Conservation (phyloP, 352 stramenopile genomes). For the Thalassiosira exigua region DNA sequence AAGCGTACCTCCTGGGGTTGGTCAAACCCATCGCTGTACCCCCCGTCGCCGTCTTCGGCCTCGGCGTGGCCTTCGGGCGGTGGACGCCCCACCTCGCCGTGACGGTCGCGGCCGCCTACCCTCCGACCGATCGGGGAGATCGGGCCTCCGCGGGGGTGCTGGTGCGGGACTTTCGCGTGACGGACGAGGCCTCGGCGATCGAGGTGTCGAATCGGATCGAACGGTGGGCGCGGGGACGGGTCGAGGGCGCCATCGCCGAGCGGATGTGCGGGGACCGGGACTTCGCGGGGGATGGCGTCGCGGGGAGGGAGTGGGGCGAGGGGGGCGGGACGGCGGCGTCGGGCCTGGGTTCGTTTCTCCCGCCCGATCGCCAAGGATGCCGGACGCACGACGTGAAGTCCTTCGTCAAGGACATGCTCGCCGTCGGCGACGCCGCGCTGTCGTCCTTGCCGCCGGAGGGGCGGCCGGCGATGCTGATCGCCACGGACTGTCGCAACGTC, state of each 20-base stretch:
- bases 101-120: conserved; percentile 80
- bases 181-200: conserved; percentile 63
- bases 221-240: conserved; percentile 70
- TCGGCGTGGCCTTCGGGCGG: conserved; percentile 44
- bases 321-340: conserved; percentile 7
- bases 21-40: conserved; percentile 71
- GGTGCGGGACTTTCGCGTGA: conserved; percentile 76
- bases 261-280: conserved; percentile 55
- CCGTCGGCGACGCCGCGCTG: conserved; percentile 74
- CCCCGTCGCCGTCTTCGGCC: conserved; percentile 58
- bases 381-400: conserved; percentile 44
- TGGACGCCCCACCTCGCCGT: conserved; percentile 78
- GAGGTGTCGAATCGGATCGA: conserved; percentile 66
- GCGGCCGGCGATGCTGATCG: conserved; percentile 71
- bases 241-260: conserved; percentile 75
- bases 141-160: conserved; percentile 61
- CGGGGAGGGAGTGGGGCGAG: conserved; percentile 22
- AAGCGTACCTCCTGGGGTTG: conserved; percentile 72
- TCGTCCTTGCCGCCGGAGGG: conserved; percentile 69
- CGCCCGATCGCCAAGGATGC: conserved; percentile 18
- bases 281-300: conserved; percentile 44
- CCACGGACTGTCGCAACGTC: conserved; percentile 75
- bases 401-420: conserved; percentile 76
- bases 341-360: conserved; percentile 39
- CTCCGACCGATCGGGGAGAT: conserved; percentile 56